Percentiles rank a stretch among this genome's conserved stretches.
Evolutionary conservation across 306 rosid species (phyloP).

Genomic region (Mimosa bimucronata): DNA sequence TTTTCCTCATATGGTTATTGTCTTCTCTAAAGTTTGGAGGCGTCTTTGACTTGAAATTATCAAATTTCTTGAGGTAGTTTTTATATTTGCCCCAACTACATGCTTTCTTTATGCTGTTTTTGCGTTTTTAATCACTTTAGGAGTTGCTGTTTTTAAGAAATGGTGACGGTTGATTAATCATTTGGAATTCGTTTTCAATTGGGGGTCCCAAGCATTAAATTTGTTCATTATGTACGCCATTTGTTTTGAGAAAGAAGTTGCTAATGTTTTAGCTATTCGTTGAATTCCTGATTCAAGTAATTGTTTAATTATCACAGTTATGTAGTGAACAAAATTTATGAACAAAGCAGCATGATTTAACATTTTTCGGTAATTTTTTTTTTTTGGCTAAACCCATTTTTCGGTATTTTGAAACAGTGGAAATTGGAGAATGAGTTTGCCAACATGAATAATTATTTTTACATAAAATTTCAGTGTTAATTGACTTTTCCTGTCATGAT

Average conservation of each 20-base stretch:
- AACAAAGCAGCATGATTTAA: constrained; percentile 9
- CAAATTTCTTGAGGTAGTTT: constrained; percentile 74
- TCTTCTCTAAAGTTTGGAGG: constrained; percentile 68
- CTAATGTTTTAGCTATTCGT: no score
- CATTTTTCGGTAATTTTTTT: no score
- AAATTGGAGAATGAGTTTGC: constrained; percentile 5
- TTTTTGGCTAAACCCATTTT: no score
- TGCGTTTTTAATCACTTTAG: neutral
- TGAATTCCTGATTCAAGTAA: no score
- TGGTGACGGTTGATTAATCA: neutral
- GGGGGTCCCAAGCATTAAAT: neutral
- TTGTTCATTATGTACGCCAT: neutral
- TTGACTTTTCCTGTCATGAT: neutral
- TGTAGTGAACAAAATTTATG: neutral
- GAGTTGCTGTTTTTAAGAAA: constrained; percentile 10
- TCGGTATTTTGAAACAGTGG: constrained; percentile 3
- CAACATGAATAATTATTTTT: neutral
- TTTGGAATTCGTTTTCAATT: neutral
- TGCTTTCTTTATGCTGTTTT: constrained; percentile 20
- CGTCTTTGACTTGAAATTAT: constrained; percentile 52
- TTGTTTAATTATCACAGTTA: no score
- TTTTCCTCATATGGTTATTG: constrained; percentile 69
- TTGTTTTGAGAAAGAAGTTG: neutral
- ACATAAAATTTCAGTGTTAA: neutral
- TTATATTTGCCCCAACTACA: constrained; percentile 33